Percentiles rank a stretch among this genome's conserved stretches.
phyloP scores from a whole-genome alignment of 345 rosid genomes.

The Microcos paniculata region DNA sequence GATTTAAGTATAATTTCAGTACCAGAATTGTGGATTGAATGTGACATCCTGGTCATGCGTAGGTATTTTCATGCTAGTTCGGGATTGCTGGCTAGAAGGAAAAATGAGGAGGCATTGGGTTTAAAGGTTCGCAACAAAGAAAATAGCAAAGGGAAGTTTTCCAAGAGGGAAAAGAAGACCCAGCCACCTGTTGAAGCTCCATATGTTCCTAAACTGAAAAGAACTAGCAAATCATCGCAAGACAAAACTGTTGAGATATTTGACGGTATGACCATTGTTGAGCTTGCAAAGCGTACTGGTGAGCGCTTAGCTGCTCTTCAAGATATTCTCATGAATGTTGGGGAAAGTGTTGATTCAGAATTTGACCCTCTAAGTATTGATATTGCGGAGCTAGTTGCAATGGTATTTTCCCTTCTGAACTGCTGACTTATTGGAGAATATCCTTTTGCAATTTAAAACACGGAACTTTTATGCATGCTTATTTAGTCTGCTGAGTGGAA shows the following conservation, averaged over 20 bases:
- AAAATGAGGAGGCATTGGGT: constrained; percentile 40
- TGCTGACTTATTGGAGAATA: neutral
- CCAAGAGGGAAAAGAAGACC: constrained; percentile 43
- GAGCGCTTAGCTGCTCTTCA: constrained; percentile 49
- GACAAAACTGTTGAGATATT: constrained; percentile 75
- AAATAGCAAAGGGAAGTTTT: constrained; percentile 53
- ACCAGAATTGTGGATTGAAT: neutral
- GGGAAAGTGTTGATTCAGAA: constrained; percentile 74
- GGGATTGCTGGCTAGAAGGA: constrained; percentile 45
- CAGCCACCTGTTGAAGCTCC: constrained; percentile 81
- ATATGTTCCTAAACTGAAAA: constrained; percentile 62
- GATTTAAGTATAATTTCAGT: neutral
- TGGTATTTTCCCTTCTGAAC: constrained; percentile 47
- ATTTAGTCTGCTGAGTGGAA: neutral
- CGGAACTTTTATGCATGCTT: neutral
- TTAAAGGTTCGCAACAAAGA: constrained; percentile 53
- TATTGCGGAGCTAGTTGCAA: constrained; percentile 76
- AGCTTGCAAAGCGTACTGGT: constrained; percentile 76
- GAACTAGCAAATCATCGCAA: constrained; percentile 39
- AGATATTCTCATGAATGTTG: constrained; percentile 73
- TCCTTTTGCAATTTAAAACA: neutral
- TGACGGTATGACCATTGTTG: constrained; percentile 79
- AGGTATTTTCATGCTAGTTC: constrained; percentile 69
- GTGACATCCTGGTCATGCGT: constrained; percentile 16
- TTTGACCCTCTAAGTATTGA: constrained; percentile 78